Conservation (phyloP, 2,329 filamentous ascomycete genomes). For the Simplicillium aogashimaense region DNA sequence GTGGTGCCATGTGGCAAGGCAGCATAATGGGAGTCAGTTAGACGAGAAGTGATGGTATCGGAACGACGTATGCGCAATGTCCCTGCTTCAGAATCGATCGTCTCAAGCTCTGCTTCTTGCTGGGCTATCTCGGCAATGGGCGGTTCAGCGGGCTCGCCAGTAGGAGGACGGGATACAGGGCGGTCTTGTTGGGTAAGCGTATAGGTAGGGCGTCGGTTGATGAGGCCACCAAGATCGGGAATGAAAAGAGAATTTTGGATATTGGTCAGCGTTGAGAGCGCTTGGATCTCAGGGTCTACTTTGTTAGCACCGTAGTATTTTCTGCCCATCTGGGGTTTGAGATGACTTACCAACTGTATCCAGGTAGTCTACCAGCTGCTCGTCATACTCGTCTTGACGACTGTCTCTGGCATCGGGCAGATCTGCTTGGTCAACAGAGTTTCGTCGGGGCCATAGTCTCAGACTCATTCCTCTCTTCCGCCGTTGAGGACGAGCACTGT, state of each 20-base stretch:
- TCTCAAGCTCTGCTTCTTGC: constrained; percentile 10
- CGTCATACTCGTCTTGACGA: constrained; percentile 20
- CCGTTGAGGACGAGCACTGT: constrained; percentile 1
- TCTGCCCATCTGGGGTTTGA: too few relatives aligned
- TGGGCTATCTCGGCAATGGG: constrained; percentile 1
- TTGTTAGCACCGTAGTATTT: constrained; percentile 4
- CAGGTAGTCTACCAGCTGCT: constrained; percentile 28
- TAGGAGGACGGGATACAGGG: constrained; percentile 3
- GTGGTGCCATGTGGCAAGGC: constrained; percentile 66
- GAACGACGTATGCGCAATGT: constrained; percentile 23
- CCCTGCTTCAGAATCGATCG: constrained; percentile 8
- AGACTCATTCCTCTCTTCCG: constrained; percentile 3
- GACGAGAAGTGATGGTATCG: constrained; percentile 54
- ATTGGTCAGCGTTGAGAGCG: constrained; percentile 75
- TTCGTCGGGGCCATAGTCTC: constrained; percentile 6
- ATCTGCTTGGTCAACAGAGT: constrained; percentile 4
- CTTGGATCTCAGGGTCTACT: constrained; percentile 75
- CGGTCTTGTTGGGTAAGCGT: constrained; percentile 45
- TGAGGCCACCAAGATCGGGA: constrained; percentile 63
- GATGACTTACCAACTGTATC: constrained; percentile 25
- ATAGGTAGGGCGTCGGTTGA: constrained; percentile 75
- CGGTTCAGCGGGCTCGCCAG: constrained; percentile 1
- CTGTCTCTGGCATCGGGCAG: background rate
- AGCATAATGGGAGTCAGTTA: constrained; percentile 66
- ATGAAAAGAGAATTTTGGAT: constrained; percentile 85